Base-by-base conservation (phyloP, 2,329 filamentous ascomycete genomes). In the Xenosphaeropsis pyriputrescens region DNA sequence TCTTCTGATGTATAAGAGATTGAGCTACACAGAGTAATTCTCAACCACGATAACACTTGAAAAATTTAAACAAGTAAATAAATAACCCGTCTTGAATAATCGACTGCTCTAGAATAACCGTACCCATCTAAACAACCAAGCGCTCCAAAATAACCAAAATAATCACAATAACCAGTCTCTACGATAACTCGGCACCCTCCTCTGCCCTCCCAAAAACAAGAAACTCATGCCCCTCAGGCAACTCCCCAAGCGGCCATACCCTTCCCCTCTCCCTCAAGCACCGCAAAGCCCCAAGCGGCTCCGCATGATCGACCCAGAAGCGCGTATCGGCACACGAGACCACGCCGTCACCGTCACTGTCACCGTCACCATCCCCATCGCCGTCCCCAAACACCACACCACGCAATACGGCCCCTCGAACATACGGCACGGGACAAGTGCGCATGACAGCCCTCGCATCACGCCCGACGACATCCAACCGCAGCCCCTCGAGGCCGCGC, bases 301-400 rank as follows among this genome's bases (percentile, higher is more conserved):
- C 44, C 11, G 13, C 11, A 32, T 44, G 44, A 39, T 46, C 44
- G 9, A 46, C 38, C 37, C 36, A 40, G 29, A 44, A 46, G n/a
- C n/a, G 7, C 4, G 35, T 36, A 15, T 36, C 22, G 8, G 35
- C 35, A 15, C 18, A 36, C 17, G 35, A 36, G 8, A 36, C 19
- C 5, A 8, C 5, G 5, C 35, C 35, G 16, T 29, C 14, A 32
- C 41, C 36, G 11, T 22, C 38, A 35, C 37, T 39, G 2, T 30
- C 38, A 3, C 38, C 18, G 15, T 14, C 18, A 2, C 19, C 39
- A 15, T 33, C 26, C 12, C 13, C 32, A 8, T 32, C n/a, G 2
- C 17, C 26, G 6, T 35, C 30, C 11, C 30, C 35, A 37, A 45
- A 43, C 16, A 42, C 6, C 1, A 11, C 30, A 2, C 43, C 42